Evolutionary conservation across 805 yeast genomes (phyloP).

Genomic region (Nakazawaea anatomiae): DNA sequence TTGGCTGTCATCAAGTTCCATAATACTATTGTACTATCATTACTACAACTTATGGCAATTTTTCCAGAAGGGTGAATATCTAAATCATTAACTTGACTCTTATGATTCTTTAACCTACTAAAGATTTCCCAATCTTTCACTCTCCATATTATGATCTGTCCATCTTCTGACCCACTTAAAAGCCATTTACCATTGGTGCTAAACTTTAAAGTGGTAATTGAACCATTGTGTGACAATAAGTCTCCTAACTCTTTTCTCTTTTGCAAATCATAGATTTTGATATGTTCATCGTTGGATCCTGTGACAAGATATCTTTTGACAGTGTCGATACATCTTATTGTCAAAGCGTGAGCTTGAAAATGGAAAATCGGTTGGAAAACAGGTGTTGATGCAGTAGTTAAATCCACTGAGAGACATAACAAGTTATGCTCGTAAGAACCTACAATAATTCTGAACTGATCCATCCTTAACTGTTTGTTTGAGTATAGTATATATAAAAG

Average conservation of each 20-base stretch:
- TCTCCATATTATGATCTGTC: slow-evolving; percentile 87
- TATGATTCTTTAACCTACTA: slow-evolving; percentile 86
- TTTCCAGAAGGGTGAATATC: slow-evolving; percentile 88
- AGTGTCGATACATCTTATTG: slow-evolving; percentile 79
- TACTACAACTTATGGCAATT: slow-evolving; percentile 85
- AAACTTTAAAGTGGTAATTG: slow-evolving; percentile 73
- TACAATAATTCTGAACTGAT: slow-evolving; percentile 72
- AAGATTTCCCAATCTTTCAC: slow-evolving; percentile 95
- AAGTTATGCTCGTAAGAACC: slow-evolving; percentile 96
- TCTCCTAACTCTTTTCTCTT: slow-evolving; percentile 93
- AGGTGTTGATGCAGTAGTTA: slow-evolving; percentile 41
- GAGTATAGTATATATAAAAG: too few species aligned
- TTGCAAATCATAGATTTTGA: slow-evolving; percentile 88
- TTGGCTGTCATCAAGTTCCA: slow-evolving; percentile 98
- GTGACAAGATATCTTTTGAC: slow-evolving; percentile 84
- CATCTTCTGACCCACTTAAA: slow-evolving; percentile 86
- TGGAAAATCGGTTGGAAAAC: slow-evolving; percentile 92
- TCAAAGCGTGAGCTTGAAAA: slow-evolving; percentile 88
- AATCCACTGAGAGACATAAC: slow-evolving; percentile 72
- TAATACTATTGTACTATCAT: slow-evolving; percentile 74
- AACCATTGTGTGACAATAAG: slow-evolving; percentile 81
- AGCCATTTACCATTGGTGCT: slow-evolving; percentile 83
- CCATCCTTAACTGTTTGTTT: background rate
- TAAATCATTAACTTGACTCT: slow-evolving; percentile 74
- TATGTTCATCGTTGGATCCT: slow-evolving; percentile 94